A percentile compares a stretch with the other conserved stretches of the same genome.
Conservation (phyloP, 2,329 filamentous ascomycete species). For the Arachnopeziza araneosa region DNA sequence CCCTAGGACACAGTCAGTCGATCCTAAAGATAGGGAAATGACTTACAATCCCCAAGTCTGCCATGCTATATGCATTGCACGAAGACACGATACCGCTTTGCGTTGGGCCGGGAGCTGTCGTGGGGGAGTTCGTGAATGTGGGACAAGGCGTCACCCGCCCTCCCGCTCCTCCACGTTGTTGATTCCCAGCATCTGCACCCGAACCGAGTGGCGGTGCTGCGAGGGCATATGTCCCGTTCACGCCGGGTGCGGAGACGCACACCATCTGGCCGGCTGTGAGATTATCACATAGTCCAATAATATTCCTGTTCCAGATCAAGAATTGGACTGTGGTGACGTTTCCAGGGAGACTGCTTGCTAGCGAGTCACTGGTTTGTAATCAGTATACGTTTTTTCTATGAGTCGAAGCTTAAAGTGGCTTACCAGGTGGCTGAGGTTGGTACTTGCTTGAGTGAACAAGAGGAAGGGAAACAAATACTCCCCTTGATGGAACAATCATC, state of each 20-base stretch:
- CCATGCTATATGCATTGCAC: constrained; percentile 26
- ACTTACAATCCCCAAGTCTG: constrained; percentile 23
- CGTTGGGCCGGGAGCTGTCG: constrained; percentile 21
- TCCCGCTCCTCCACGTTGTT: constrained; percentile 10
- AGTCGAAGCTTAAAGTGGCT: neutral
- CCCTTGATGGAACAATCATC: neutral
- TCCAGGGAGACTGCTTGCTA: neutral
- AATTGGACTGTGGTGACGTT: constrained; percentile 4
- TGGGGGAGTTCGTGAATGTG: constrained; percentile 6
- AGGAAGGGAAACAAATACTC: neutral
- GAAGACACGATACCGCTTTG: constrained; percentile 24
- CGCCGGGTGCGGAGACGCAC: neutral
- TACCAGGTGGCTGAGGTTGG: constrained; percentile 2
- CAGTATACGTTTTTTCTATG: neutral
- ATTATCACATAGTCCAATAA: constrained; percentile 1
- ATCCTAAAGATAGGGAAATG: too few species aligned
- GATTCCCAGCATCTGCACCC: constrained; percentile 1
- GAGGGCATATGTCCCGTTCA: constrained; percentile 1
- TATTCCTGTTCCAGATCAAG: constrained; percentile 2
- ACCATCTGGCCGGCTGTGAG: neutral
- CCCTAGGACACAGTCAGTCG: too few species aligned
- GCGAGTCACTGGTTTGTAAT: neutral
- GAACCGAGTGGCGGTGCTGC: constrained; percentile 1
- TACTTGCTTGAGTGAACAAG: constrained; percentile 2
- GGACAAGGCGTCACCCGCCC: constrained; percentile 1